Evolutionary conservation across 148 eudicot genomes (phyloP).

Genomic region (Suaeda aralocaspica): DNA sequence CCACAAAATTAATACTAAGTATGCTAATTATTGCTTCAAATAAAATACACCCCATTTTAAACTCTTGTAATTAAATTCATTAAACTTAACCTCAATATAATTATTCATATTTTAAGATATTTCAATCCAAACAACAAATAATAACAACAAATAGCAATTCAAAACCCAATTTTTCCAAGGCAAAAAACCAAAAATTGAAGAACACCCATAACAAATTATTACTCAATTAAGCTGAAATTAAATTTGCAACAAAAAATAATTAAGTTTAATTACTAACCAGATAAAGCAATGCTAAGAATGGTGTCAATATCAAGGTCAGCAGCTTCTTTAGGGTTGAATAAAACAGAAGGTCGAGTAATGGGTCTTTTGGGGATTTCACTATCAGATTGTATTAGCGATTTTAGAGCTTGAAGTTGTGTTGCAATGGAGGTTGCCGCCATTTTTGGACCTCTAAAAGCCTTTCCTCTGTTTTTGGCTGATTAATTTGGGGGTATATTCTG

Average conservation of each 20-base stretch:
- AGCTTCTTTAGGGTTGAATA: slow-evolving; percentile 69
- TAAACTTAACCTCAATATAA: neutral
- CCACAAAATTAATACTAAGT: neutral
- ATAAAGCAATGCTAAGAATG: slow-evolving; percentile 41
- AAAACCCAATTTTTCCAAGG: neutral
- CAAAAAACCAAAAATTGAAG: neutral
- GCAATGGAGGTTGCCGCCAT: slow-evolving; percentile 54
- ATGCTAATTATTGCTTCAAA: neutral
- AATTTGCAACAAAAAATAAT: neutral
- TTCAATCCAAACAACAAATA: neutral
- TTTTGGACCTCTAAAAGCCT: neutral
- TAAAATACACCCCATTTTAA: neutral
- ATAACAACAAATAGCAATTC: neutral
- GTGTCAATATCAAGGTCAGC: slow-evolving; percentile 81
- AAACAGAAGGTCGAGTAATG: slow-evolving; percentile 69
- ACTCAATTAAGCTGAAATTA: neutral
- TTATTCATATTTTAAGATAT: neutral
- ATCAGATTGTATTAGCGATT: slow-evolving; percentile 37
- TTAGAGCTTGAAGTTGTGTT: slow-evolving; percentile 53
- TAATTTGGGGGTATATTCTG: no score
- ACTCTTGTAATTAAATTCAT: neutral
- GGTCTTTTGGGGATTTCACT: slow-evolving; percentile 54
- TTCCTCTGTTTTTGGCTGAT: neutral
- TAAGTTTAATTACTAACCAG: slow-evolving; percentile 35
- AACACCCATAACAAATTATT: slow-evolving; percentile 8